phyloP scores from a whole-genome alignment of 176 grass and related monocot genomes.

The Carex myosuroides region DNA sequence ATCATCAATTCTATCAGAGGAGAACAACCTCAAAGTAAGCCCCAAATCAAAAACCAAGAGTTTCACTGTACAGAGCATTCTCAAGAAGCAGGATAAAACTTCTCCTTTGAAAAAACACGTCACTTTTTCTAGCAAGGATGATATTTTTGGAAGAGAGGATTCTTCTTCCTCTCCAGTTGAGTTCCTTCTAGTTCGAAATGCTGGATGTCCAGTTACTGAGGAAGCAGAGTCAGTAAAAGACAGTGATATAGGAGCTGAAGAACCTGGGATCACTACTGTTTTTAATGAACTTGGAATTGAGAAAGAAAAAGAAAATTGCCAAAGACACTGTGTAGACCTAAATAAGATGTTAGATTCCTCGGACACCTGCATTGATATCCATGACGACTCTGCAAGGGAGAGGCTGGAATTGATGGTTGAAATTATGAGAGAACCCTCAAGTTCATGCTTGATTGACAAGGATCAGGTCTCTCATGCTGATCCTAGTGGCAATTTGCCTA shows the following conservation, averaged over 20 bases:
- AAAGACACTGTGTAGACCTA: conserved; percentile 12
- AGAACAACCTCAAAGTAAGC: conserved; percentile 36
- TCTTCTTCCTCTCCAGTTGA: conserved; percentile 10
- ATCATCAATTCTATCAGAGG: conserved; percentile 30
- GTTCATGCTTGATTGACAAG: conserved; percentile 18
- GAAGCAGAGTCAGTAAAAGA: conserved; percentile 17
- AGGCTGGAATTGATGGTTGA: neutral
- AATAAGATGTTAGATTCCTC: conserved; percentile 11
- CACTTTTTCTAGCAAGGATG: conserved; percentile 48
- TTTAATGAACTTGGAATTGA: conserved; percentile 16
- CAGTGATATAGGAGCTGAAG: neutral
- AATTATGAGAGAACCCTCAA: conserved; percentile 3
- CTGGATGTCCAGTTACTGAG: conserved; percentile 21
- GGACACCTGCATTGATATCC: conserved; percentile 9
- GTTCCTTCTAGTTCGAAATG: conserved; percentile 15
- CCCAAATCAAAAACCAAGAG: conserved; percentile 36
- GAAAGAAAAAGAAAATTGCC: conserved; percentile 5
- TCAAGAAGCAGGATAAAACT: conserved; percentile 44
- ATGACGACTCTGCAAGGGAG: neutral
- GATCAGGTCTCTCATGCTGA: neutral
- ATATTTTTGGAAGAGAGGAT: conserved; percentile 23
- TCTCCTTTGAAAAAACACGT: conserved; percentile 44
- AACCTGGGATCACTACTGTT: neutral
- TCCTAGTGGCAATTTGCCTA: conserved; percentile 6
- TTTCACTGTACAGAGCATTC: conserved; percentile 42